Percentiles rank a stretch among this genome's conserved stretches.
Conservation (phyloP, 805 yeast genomes). For the Nakazawaea pomicola region DNA sequence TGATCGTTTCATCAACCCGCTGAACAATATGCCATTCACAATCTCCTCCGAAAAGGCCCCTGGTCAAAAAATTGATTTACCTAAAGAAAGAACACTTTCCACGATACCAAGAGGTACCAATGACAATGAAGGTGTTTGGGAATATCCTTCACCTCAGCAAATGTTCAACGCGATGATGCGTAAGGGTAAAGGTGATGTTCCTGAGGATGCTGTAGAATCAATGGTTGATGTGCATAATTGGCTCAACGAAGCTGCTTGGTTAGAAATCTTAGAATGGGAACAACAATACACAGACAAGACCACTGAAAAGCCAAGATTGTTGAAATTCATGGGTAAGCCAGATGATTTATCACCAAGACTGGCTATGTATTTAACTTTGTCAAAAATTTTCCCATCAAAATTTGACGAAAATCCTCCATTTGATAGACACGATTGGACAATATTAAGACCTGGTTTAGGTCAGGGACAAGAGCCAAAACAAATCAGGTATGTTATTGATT, state of each 20-base stretch:
- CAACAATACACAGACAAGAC: slow-evolving; percentile 53
- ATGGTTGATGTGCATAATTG: slow-evolving; percentile 98
- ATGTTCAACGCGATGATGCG: slow-evolving; percentile 97
- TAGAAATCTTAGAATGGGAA: slow-evolving; percentile 92
- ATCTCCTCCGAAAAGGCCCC: slow-evolving; percentile 65
- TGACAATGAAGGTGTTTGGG: slow-evolving; percentile 79
- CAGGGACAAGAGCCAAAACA: slow-evolving; percentile 20
- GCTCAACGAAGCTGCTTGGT: slow-evolving; percentile 97
- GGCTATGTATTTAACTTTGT: slow-evolving; percentile 54
- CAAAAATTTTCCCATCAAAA: slow-evolving; percentile 64
- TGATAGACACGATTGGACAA: slow-evolving; percentile 99
- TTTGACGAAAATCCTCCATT: slow-evolving; percentile 84
- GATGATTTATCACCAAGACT: slow-evolving; percentile 86
- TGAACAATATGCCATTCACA: slow-evolving; percentile 82
- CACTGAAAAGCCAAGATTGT: slow-evolving; percentile 64
- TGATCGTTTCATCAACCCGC: slow-evolving; percentile 54
- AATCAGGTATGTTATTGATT: slow-evolving; percentile 91
- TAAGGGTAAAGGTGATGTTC: slow-evolving; percentile 87
- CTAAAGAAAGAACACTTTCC: slow-evolving; percentile 80
- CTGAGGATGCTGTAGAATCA: slow-evolving; percentile 91
- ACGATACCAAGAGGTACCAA: slow-evolving; percentile 79
- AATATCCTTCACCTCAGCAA: slow-evolving; percentile 98
- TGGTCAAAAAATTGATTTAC: slow-evolving; percentile 73
- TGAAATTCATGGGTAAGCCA: slow-evolving; percentile 90
- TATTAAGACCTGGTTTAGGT: slow-evolving; percentile 53